Percentiles rank a stretch among this genome's conserved stretches.
phyloP scores from a whole-genome alignment of 2,329 filamentous ascomycete species.

The Shiraia sp. region DNA sequence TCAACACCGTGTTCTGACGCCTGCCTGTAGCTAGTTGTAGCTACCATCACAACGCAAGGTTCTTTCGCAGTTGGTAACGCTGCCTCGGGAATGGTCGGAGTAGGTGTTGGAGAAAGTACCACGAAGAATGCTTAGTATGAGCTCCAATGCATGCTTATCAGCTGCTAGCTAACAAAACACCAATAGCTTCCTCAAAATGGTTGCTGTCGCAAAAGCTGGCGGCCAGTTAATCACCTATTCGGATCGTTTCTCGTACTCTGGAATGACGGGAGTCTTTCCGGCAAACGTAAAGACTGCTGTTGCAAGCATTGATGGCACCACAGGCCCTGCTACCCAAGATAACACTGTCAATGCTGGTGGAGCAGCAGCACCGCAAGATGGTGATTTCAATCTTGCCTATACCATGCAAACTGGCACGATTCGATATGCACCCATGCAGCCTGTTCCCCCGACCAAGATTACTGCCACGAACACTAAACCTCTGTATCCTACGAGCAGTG shows the following conservation, averaged over 20 bases:
- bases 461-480: slow-evolving; percentile 56
- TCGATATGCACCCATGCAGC: slow-evolving; percentile 65
- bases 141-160: not conserved
- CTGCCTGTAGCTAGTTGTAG: slow-evolving; percentile 7
- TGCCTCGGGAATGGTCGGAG: slow-evolving; percentile 36
- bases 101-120: slow-evolving; percentile 25
- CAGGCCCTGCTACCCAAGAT: slow-evolving; percentile 33
- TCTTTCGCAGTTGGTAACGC: slow-evolving; percentile 50
- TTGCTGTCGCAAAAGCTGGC: slow-evolving; percentile 58
- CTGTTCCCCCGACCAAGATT: slow-evolving; percentile 62
- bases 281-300: slow-evolving; percentile 48
- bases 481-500: slow-evolving; percentile 60
- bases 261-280: slow-evolving; percentile 66
- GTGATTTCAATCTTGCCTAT: slow-evolving; percentile 54
- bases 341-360: slow-evolving; percentile 19
- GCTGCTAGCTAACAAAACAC: slow-evolving; percentile 9
- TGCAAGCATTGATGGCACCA: slow-evolving; percentile 27
- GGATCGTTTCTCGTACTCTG: slow-evolving; percentile 64
- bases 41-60: slow-evolving; percentile 50
- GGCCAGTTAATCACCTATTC: slow-evolving; percentile 64
- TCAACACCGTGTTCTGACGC: slow-evolving; percentile 1
- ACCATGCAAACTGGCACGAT: slow-evolving; percentile 60
- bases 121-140: slow-evolving; percentile 61
- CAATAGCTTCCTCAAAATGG: slow-evolving; percentile 50
- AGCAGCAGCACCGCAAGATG: slow-evolving; percentile 27